Evolutionary conservation across 306 rosid species (phyloP).

Genomic region (Cicer cuneatum): DNA sequence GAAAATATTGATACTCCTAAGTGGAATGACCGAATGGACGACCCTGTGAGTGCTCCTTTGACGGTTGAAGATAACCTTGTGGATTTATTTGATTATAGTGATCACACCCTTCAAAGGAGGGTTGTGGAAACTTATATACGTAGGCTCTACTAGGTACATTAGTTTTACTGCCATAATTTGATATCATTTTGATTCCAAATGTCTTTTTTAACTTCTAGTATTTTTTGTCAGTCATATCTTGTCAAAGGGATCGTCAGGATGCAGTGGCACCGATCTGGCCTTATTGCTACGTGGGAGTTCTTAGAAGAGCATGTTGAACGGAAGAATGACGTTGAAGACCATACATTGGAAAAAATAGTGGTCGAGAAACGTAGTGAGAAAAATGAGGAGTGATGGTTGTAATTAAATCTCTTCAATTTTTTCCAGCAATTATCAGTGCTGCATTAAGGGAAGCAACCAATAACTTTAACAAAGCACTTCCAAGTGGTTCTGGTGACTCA

Average conservation of each 20-base stretch:
- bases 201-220: conserved; percentile 48
- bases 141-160: conserved; percentile 86
- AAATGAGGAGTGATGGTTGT: conserved; percentile 98
- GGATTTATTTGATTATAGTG: conserved; percentile 96
- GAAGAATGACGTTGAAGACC: conserved; percentile 63
- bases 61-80: conserved; percentile 99
- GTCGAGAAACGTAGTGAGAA: conserved; percentile 71
- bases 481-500: conserved; percentile 57
- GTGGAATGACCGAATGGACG: conserved; percentile 99
- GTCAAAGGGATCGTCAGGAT: conserved; percentile 95
- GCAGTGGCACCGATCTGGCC: conserved; percentile 99
- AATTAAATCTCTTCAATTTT: conserved; percentile 84
- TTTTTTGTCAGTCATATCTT: conserved; percentile 80
- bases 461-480: conserved; percentile 55
- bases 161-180: conserved; percentile 35
- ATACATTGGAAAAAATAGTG: conserved; percentile 44
- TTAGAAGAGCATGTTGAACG: conserved; percentile 72
- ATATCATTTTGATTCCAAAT: conserved; percentile 18
- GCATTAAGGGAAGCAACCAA: conserved; percentile 81
- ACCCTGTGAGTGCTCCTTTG: conserved; percentile 92
- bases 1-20: conserved; percentile 97
- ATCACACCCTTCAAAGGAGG: conserved; percentile 98
- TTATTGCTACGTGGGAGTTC: conserved; percentile 96
- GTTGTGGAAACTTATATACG: conserved; percentile 94
- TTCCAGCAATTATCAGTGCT: conserved; percentile 76